These are phyloP conservation scores for Yueomyces sinensis DNA, from an alignment of 805 yeast species.

Conservation along the genomic window DNA sequence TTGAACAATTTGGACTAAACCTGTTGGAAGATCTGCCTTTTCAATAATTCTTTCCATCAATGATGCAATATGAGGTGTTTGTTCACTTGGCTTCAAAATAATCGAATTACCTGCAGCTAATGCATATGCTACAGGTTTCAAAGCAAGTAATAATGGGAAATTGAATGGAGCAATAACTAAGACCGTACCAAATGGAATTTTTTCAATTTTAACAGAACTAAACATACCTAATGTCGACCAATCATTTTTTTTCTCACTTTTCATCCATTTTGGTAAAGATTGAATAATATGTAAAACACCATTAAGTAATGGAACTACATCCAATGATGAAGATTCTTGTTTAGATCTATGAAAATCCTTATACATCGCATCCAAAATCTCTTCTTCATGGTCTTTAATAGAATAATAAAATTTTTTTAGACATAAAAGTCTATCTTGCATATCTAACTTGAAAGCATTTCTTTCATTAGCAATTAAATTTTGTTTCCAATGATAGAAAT, in stretches of 20 bases:
- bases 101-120: constrained; percentile 79
- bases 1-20: constrained; percentile 47
- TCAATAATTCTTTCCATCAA: constrained; percentile 44
- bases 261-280: constrained; percentile 47
- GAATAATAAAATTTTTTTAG: constrained; percentile 56
- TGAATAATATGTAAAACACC: constrained; percentile 51
- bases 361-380: constrained; percentile 41
- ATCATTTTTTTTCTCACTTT: constrained; percentile 30
- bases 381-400: constrained; percentile 42
- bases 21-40: constrained; percentile 36
- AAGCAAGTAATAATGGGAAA: constrained; percentile 41
- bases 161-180: constrained; percentile 39
- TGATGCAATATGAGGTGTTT: constrained; percentile 46
- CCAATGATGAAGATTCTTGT: constrained; percentile 50
- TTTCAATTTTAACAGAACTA: constrained; percentile 28
- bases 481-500: constrained; percentile 10
- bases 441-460: constrained; percentile 9
- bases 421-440: constrained; percentile 39
- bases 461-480: constrained; percentile 5
- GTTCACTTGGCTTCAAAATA: constrained; percentile 64
- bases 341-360: constrained; percentile 56
- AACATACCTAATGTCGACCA: constrained; percentile 19
- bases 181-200: constrained; percentile 47
- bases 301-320: constrained; percentile 34
- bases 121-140: constrained; percentile 65